phyloP scores from a whole-genome alignment of 371 early-diverging fungal genomes.

The Cokeromyces recurvatus region DNA sequence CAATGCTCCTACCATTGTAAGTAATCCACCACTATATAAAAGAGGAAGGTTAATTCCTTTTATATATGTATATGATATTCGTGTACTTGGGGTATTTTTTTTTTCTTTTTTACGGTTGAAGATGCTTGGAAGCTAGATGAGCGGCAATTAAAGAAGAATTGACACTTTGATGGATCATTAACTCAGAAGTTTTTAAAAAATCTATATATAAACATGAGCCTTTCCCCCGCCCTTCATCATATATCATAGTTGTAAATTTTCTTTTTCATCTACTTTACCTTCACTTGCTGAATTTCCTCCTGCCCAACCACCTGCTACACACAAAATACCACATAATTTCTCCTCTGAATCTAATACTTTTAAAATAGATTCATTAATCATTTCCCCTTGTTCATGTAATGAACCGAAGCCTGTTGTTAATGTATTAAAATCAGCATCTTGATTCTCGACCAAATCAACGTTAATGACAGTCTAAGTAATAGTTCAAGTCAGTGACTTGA shows the following conservation, averaged over 20 bases:
- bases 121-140: conserved; percentile 69
- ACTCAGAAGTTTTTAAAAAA: conserved; percentile 64
- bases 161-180: conserved; percentile 81
- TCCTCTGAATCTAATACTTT: conserved; percentile 18
- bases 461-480: conserved; percentile 67
- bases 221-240: too few relatives aligned
- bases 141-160: conserved; percentile 81
- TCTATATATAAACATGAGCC: conserved; percentile 44
- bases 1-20: conserved; percentile 81
- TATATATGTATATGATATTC: background rate
- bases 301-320: conserved; percentile 97
- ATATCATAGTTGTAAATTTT: too few relatives aligned
- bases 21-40: conserved; percentile 64
- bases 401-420: conserved; percentile 38
- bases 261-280: conserved; percentile 36
- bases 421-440: conserved; percentile 71
- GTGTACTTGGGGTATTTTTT: background rate
- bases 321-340: conserved; percentile 80
- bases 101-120: conserved; percentile 56
- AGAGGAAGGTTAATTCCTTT: background rate
- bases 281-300: conserved; percentile 83
- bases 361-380: conserved; percentile 38
- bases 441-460: conserved; percentile 73
- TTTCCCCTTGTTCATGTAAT: conserved; percentile 58
- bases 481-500: too few relatives aligned